Evolutionary conservation across 208 protist genomes (phyloP), one percentile per base, ranked within the genome.

Genomic region (Leishmania tarentolae): DNA sequence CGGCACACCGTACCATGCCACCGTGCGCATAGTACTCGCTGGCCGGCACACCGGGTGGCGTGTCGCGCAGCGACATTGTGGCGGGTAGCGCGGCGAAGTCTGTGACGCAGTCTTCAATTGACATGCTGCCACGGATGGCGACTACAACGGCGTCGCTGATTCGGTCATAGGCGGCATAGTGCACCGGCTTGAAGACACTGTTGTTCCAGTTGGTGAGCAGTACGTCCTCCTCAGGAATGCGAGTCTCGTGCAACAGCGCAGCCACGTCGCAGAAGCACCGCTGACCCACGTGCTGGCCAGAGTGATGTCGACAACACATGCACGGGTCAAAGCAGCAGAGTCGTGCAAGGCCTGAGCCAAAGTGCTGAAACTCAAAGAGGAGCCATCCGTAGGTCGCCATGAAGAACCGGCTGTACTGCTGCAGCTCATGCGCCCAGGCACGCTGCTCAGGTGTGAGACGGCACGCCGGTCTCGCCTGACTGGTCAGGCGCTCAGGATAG

Each of bases 121-220:
- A 96, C 92, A 97, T 93, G 78, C 93, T 98, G 70, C 95, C 95
- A 37, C 95, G 91, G 68, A 98, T 93, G 0, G 90, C 88, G n/a
- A 98, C 81, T 47, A 98, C 76, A 17, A 98, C 46, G 31, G 89
- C 50, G 75, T 96, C 86, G 11, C 74, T 93, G 24, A 17, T 47
- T 63, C 83, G 76, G 78, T 96, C 92, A 56, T 92, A 86, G 56
- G 87, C 92, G 61, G 91, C 92, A 84, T 93, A 97, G 85, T 96
- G 90, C 28, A 96, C 93, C 5, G 95, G 93, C 69, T 89, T 73
- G 82, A 91, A 97, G 1, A 94, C 56, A 13, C 75, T 75, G 83
- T 94, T 97, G 74, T 68, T 79, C 91, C 92, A 97, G 65, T 81
- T 90, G 69, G 92, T 90, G 52, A 96, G 76, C 42, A 97, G 76